phyloP scores from a whole-genome alignment of 129 eudicot species.

The Rutidosis leptorrhynchoides region DNA sequence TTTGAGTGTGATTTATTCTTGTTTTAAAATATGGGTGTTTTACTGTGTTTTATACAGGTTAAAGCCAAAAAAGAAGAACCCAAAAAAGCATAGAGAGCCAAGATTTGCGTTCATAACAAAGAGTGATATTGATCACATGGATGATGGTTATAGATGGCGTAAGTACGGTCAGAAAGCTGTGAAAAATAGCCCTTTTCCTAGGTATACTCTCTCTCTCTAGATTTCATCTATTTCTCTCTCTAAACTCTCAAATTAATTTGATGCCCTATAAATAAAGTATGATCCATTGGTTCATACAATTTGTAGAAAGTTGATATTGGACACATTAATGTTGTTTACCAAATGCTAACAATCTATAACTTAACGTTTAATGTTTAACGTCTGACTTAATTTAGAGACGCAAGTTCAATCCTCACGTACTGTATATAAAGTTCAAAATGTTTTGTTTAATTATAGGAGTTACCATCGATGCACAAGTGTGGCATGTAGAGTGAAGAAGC shows the following conservation, averaged over 20 bases:
- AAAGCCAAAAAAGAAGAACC: constrained; percentile 74
- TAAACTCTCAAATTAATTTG: constrained; percentile 6
- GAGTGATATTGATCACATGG: constrained; percentile 96
- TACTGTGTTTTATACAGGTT: constrained; percentile 35
- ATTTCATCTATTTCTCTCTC: constrained; percentile 26
- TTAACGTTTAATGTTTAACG: no score
- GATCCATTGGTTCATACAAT: constrained; percentile 15
- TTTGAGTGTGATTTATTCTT: constrained; percentile 9
- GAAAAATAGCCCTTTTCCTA: constrained; percentile 97
- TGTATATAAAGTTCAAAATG: no score
- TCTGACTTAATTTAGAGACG: no score
- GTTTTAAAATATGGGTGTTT: constrained; percentile 21
- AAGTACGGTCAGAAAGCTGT: constrained; percentile 99
- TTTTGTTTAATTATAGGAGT: constrained; percentile 65
- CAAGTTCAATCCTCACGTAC: no score
- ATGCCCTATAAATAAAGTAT: constrained; percentile 26
- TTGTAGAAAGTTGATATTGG: background rate
- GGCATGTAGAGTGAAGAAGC: constrained; percentile 86
- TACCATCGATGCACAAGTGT: constrained; percentile 92
- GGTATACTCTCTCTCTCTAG: constrained; percentile 47
- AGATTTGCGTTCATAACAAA: constrained; percentile 97
- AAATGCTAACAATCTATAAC: no score
- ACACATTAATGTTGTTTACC: no score
- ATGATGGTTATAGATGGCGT: constrained; percentile 97
- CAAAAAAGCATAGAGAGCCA: constrained; percentile 75